A percentile compares a stretch with the other conserved stretches of the same genome.
Conservation (phyloP, 2,329 filamentous ascomycete genomes). For the Nannizziopsis arthrosporioides region DNA sequence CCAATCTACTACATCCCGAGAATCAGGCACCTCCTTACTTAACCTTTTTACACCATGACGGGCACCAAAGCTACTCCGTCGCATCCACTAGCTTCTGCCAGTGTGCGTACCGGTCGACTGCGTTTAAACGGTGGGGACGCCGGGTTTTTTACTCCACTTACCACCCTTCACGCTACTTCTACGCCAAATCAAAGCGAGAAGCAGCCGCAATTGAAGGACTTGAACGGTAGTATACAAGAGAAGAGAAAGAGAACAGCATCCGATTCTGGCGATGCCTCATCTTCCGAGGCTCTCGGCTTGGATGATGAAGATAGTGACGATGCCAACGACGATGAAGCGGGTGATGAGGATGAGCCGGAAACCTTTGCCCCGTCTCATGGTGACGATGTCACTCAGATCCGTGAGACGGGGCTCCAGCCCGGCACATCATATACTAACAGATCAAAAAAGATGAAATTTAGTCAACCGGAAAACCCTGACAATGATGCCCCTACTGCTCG, state of each 20-base stretch:
- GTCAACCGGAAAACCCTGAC: not conserved
- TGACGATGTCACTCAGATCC: conserved; percentile 23
- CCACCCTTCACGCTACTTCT: not conserved
- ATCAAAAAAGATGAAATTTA: conserved; percentile 23
- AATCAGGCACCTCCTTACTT: not conserved
- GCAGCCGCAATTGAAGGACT: not conserved
- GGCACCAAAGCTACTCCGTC: not conserved
- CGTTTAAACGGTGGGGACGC: not conserved
- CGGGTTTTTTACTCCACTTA: not conserved
- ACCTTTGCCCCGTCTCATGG: conserved; percentile 34
- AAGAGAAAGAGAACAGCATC: conserved; percentile 19
- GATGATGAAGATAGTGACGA: conserved; percentile 24
- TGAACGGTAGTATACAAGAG: conserved; percentile 5
- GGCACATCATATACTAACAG: conserved; percentile 20
- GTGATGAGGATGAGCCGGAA: conserved; percentile 32
- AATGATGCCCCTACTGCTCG: conserved; percentile 3
- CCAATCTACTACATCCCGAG: not conserved
- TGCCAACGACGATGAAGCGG: conserved; percentile 20
- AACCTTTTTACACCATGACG: not conserved
- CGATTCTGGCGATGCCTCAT: conserved; percentile 23
- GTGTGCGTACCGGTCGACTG: not conserved
- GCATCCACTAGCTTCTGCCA: conserved; percentile 2
- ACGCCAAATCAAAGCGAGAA: not conserved
- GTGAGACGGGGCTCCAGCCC: conserved; percentile 32
- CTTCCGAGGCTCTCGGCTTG: conserved; percentile 29